These are phyloP conservation scores for Boletellus ananas DNA, from an alignment of 768 basidiomycete genomes.

Conservation along the genomic window DNA sequence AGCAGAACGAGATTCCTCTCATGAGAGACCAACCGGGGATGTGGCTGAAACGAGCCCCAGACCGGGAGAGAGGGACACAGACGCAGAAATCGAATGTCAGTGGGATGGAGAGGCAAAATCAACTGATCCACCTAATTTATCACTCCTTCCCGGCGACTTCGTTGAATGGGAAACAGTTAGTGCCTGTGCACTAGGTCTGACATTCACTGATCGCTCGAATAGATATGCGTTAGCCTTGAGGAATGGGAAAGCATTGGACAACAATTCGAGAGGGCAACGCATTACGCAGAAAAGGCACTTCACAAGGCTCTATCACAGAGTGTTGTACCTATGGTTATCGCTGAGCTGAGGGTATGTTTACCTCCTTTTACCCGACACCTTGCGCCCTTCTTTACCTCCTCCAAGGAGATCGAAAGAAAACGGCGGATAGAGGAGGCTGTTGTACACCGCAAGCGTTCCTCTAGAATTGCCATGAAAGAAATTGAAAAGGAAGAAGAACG, in stretches of 20 bases:
- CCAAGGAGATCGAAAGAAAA: conserved; percentile 60
- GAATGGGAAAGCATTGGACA: conserved; percentile 85
- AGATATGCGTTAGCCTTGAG: conserved; percentile 79
- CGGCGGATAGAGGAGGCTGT: conserved; percentile 69
- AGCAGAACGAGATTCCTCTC: conserved; percentile 1
- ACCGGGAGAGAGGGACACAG: neutral
- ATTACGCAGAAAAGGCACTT: conserved; percentile 78
- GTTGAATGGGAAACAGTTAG: conserved; percentile 91
- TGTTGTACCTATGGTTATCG: conserved; percentile 68
- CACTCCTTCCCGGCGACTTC: conserved; percentile 47
- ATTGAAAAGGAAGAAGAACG: conserved; percentile 72
- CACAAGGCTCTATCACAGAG: conserved; percentile 61
- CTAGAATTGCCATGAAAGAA: conserved; percentile 80
- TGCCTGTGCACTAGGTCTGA: conserved; percentile 1
- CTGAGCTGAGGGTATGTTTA: conserved; percentile 54
- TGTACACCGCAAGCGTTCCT: conserved; percentile 85
- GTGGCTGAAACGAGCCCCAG: conserved; percentile 1
- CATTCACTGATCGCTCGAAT: conserved; percentile 1
- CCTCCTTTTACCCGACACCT: neutral
- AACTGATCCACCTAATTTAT: conserved; percentile 1
- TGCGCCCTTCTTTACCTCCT: conserved; percentile 5
- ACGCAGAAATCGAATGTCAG: conserved; percentile 4
- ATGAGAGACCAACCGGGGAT: neutral
- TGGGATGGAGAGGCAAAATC: neutral
- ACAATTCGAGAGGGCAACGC: conserved; percentile 68